These are phyloP conservation scores for Trapa bicornis DNA, from an alignment of 345 rosid genomes.

Conservation along the genomic window DNA sequence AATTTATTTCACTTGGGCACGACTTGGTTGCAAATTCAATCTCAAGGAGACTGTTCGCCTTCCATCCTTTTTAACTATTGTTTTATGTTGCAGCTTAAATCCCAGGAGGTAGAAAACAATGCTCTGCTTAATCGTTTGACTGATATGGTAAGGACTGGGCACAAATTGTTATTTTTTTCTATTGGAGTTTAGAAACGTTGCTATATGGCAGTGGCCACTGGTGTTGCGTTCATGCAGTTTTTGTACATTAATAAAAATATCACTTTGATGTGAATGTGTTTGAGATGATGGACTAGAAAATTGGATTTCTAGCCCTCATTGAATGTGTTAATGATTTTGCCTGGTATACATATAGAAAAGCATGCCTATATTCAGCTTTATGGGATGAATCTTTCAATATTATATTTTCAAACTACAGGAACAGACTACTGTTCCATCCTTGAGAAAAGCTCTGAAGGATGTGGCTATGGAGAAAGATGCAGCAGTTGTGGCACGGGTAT, in stretches of 20 bases:
- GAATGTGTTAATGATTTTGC: not conserved
- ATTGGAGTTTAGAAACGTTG: not conserved
- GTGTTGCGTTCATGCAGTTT: not conserved
- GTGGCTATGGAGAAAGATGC: constrained; percentile 99
- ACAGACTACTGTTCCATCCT: constrained; percentile 72
- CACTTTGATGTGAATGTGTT: not conserved
- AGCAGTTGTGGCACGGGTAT: constrained; percentile 85
- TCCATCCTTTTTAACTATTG: not conserved
- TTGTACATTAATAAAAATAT: not conserved
- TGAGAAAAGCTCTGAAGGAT: constrained; percentile 88
- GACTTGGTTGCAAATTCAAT: not conserved
- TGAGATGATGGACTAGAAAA: not conserved
- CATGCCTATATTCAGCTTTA: not conserved
- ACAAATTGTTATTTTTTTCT: not conserved
- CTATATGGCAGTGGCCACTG: not conserved
- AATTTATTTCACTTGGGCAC: not conserved
- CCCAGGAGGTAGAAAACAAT: constrained; percentile 46
- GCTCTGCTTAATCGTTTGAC: constrained; percentile 43
- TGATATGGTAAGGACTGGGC: constrained; percentile 39
- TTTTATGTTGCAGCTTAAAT: constrained; percentile 41
- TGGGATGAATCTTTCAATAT: not conserved
- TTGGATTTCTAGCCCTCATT: not conserved
- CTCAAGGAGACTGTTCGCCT: not conserved
- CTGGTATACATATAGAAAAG: not conserved
- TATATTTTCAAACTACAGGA: constrained; percentile 35